A percentile compares a stretch with the other conserved stretches of the same genome.
Conservation (phyloP, 768 basidiomycete species). For the Trametes cubensis region DNA sequence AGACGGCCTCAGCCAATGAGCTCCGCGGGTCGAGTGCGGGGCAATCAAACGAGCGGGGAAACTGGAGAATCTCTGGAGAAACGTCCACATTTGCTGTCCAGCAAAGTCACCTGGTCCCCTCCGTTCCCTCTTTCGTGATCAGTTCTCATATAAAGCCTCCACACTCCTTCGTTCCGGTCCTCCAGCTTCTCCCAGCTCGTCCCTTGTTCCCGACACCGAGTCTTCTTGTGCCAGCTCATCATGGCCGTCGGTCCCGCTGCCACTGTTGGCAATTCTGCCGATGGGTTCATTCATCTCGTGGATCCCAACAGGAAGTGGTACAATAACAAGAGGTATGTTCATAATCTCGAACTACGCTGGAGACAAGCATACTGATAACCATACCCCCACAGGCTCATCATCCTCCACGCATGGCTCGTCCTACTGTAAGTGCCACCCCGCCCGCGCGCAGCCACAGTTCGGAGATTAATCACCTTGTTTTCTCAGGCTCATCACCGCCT, state of each 20-base stretch:
- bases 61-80: conserved; percentile 30
- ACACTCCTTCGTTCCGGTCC: conserved; percentile 22
- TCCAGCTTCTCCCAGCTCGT: conserved; percentile 32
- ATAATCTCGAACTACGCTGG: not conserved
- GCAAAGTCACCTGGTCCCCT: conserved; percentile 20
- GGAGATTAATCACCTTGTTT: conserved; percentile 2
- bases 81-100: conserved; percentile 11
- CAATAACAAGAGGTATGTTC: conserved; percentile 67
- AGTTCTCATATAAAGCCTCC: conserved; percentile 25
- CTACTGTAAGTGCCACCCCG: conserved; percentile 50
- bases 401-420: conserved; percentile 70
- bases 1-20: conserved; percentile 20
- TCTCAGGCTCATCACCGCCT: conserved; percentile 69
- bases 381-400: conserved; percentile 48
- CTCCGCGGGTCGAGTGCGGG: conserved; percentile 20
- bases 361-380: not conserved
- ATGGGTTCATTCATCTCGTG: conserved; percentile 55
- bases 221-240: conserved; percentile 29
- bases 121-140: conserved; percentile 14
- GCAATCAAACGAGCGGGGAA: conserved; percentile 26
- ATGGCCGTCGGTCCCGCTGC: conserved; percentile 60
- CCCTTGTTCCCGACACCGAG: conserved; percentile 18
- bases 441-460: not conserved
- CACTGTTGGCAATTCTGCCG: conserved; percentile 35
- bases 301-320: conserved; percentile 75